Evolutionary conservation across 257 asterid genomes (phyloP).

Genomic region (Thymus mandschuricus): DNA sequence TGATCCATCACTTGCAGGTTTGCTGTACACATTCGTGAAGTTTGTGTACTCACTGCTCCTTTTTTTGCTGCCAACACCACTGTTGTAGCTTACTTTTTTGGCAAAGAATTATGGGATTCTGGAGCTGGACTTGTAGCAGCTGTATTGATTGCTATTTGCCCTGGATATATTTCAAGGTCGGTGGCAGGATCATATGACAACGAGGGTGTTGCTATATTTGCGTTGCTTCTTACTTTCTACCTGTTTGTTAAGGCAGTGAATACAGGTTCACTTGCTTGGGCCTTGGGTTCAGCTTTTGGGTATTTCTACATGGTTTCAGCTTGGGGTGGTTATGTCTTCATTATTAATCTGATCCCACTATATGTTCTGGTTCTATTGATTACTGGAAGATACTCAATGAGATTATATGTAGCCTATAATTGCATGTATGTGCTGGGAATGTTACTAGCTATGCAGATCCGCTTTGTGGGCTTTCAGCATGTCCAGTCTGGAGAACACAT

Average conservation of each 20-base stretch:
- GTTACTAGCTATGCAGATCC: conserved; percentile 98
- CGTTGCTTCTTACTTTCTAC: conserved; percentile 90
- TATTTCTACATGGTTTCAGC: conserved; percentile 99
- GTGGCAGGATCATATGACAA: conserved; percentile 99
- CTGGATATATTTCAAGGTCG: conserved; percentile 98
- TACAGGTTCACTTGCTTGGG: conserved; percentile 99
- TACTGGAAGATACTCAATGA: conserved; percentile 95
- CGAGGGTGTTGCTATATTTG: conserved; percentile 98
- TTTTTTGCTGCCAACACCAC: conserved; percentile 98
- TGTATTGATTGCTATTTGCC: conserved; percentile 92
- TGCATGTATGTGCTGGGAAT: conserved; percentile 90
- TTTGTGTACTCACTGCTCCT: conserved; percentile 98
- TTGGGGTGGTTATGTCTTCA: conserved; percentile 99
- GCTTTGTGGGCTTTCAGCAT: conserved; percentile 98
- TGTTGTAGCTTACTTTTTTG: conserved; percentile 97
- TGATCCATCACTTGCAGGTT: conserved; percentile 58
- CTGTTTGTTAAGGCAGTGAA: conserved; percentile 98
- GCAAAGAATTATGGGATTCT: conserved; percentile 97
- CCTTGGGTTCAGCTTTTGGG: conserved; percentile 93
- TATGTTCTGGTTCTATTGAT: conserved; percentile 90
- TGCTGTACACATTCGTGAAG: conserved; percentile 99
- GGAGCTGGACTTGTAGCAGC: conserved; percentile 99
- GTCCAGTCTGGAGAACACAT: conserved; percentile 99
- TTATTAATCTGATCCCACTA: conserved; percentile 90
- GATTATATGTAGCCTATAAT: conserved; percentile 93